phyloP scores from a whole-genome alignment of 1,284 basidiomycete species.

The Puccinia hordei region DNA sequence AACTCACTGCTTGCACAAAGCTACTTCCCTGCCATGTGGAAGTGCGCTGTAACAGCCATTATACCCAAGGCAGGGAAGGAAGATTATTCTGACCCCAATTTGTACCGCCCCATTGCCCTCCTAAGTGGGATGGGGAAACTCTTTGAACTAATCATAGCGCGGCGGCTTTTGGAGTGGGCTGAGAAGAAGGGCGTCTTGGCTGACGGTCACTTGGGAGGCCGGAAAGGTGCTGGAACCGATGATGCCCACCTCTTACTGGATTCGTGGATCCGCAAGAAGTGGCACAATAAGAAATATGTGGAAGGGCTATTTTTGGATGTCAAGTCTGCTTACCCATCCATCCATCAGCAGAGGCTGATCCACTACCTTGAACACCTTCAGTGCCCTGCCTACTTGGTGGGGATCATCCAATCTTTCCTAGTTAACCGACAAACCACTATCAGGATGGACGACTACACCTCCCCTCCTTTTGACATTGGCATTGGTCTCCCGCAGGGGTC shows the following conservation, averaged over 20 bases:
- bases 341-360: not conserved
- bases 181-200: not conserved
- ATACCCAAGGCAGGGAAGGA: slow-evolving; percentile 13
- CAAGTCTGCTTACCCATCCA: slow-evolving; percentile 15
- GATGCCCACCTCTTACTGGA: no score
- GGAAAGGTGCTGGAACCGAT: not conserved
- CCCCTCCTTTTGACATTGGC: not conserved
- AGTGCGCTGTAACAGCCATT: not conserved
- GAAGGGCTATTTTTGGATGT: slow-evolving; percentile 15
- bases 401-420: slow-evolving; percentile 3
- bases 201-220: slow-evolving; percentile 5
- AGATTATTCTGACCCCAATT: slow-evolving; percentile 17
- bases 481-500: not conserved
- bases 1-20: not conserved
- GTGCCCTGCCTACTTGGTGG: not conserved
- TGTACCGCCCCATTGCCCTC: slow-evolving; percentile 19
- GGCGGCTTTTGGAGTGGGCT: not conserved
- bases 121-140: slow-evolving; percentile 8
- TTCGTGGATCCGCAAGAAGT: no score
- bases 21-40: slow-evolving; percentile 3
- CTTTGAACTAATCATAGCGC: slow-evolving; percentile 1
- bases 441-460: not conserved
- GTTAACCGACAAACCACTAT: not conserved
- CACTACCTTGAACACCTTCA: not conserved
- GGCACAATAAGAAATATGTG: no score